Evolutionary conservation across 164 flowering plant species (phyloP).

Genomic region (Sextonia rubra): DNA sequence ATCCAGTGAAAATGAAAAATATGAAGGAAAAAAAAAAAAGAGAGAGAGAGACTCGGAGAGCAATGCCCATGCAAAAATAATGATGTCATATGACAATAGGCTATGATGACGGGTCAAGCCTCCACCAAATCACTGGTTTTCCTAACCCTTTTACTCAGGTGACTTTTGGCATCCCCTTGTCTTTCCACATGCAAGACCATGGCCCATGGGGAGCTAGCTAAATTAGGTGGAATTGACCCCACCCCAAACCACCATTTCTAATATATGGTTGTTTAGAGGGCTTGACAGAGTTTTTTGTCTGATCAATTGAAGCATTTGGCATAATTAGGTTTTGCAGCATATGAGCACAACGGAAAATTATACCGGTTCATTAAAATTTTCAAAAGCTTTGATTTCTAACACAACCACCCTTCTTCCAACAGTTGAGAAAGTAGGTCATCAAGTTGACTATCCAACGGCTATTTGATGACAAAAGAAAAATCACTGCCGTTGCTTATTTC

Average conservation of each 20-base stretch:
- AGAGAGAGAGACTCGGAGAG: too few relatives aligned
- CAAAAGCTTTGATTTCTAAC: constrained; percentile 4
- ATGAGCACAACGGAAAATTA: neutral
- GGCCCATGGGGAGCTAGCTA: neutral
- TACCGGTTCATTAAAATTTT: neutral
- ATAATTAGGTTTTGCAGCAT: neutral
- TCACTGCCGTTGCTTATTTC: constrained; percentile 8
- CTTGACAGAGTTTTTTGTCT: neutral
- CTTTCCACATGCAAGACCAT: neutral
- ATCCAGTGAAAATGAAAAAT: too few relatives aligned
- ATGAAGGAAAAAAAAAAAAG: too few relatives aligned
- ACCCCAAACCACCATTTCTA: constrained; percentile 9
- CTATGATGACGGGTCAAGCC: too few relatives aligned
- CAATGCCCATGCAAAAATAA: too few relatives aligned
- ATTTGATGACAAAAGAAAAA: neutral
- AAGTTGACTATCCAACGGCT: constrained; percentile 19
- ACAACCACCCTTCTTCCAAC: constrained; percentile 3
- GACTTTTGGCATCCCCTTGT: neutral
- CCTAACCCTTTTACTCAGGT: too few relatives aligned
- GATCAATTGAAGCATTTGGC: constrained; percentile 5
- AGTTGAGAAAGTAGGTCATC: constrained; percentile 1
- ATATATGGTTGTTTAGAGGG: constrained; percentile 5
- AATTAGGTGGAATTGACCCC: constrained; percentile 11
- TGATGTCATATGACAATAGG: too few relatives aligned
- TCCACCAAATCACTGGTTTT: too few relatives aligned